Evolutionary conservation across 495 filamentous ascomycete species (phyloP), one percentile per base, ranked within the genome.

Genomic region (Lentithecium fluviatile): DNA sequence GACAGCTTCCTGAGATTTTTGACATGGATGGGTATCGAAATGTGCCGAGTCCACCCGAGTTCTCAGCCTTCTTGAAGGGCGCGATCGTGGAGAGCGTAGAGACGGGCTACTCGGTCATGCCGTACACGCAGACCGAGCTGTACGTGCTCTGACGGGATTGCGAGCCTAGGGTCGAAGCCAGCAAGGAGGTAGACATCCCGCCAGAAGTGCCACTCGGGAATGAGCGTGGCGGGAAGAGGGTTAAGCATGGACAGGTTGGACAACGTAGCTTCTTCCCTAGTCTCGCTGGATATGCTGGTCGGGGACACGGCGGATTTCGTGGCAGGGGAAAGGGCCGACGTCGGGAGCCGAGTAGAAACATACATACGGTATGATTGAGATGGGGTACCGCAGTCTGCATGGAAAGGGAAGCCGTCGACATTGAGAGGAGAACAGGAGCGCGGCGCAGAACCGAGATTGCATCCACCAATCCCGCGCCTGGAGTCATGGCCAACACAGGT

Each of bases 1-100:
- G 56, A 74, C 26, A 62, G 68, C 36, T 81, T 81, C 60, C 73
- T 75, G 0, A 64, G 63, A 0, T 80, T 82, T 56, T 68, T 81
- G 2, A 49, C 17, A 6, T 70, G 65, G 20, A 79, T 80, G 78
- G 77, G 75, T 23, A 52, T 81, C 34, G 13, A 12, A n/a, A 45
- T 36, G 0, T 37, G 60, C 0, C 59, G 0, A 62, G 67, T 6
- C 24, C 29, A 20, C n/a, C n/a, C n/a, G 60, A 37, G 38, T 78
- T 81, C 61, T 76, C 72, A 0, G 13, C 20, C 0, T 71, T 78
- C 34, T 60, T 82, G 38, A 70, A 73, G 32, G 45, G 67, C 11
- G 74, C 74, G 2, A 71, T 81, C 1, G 26, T 45, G 8, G 65
- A 69, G 0, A 81, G 79, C 58, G 68, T 75, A 29, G 52, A 64